Evolutionary conservation across 2,329 filamentous ascomycete genomes (phyloP), one percentile per base, ranked within the genome.

Genomic region (Cladosporium sphaerospermum): DNA sequence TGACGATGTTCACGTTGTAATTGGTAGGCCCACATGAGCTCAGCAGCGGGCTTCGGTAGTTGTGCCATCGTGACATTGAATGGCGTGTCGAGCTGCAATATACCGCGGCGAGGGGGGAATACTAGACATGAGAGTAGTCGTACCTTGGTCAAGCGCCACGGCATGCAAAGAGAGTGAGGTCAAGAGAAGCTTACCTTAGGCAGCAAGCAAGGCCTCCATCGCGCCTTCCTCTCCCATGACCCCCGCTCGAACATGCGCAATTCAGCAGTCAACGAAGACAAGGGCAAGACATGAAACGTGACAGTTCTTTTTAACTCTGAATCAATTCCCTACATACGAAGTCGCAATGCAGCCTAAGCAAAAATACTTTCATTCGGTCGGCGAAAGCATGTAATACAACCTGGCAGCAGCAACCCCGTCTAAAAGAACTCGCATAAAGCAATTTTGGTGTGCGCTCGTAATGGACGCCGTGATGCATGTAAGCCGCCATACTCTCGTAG

Each of bases 21-120:
- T 41, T 69, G 63, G 14, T 67, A 63, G 3, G 64, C 66, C 69
- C 69, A 71, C 14, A 72, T 60, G 3, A 72, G 61, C 7, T 62
- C 18, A 45, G 34, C 28, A 55, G 54, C 28, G 31, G 56, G 9
- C 51, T 56, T 33, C 34, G 23, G 23, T 28, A 28, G 23, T 28
- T 28, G 23, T 28, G 23, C 23, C 23, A 28, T 28, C 5, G 23
- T 5, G 23, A 28, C 4, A 5, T 28, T 5, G 23, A 28, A 1
- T 7, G 23, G 7, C 23, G 23, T 28, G 23, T 28, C 23, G 23
- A 28, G 7, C 7, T 7, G 23, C 23, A 28, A 28, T 7, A 4
- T 28, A 28, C 7, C 7, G 23, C 4, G 7, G 23, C 4, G 23
- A 28, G 5, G 23, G 23, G 4, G 23, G 7, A 7, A 7, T 7